Percentiles rank a stretch among this genome's conserved stretches.
Conservation (phyloP, 2,329 filamentous ascomycete species). For the Penicillium sp. region DNA sequence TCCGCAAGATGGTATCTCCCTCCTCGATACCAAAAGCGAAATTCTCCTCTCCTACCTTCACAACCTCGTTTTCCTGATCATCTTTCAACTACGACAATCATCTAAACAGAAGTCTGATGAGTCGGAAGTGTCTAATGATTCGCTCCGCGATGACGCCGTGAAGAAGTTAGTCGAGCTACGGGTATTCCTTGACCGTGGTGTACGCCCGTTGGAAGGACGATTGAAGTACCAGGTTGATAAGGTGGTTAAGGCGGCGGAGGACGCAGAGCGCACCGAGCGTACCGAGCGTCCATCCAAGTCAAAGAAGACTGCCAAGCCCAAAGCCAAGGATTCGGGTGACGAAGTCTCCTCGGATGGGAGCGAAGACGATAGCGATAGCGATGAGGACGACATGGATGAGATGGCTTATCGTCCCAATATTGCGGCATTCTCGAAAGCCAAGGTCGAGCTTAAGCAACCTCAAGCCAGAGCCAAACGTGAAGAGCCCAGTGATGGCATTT, state of each 20-base stretch:
- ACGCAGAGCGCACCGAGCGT: slow-evolving; percentile 36
- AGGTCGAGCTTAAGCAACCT: slow-evolving; percentile 34
- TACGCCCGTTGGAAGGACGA: slow-evolving; percentile 83
- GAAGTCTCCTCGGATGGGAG: slow-evolving; percentile 24
- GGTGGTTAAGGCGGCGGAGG: slow-evolving; percentile 80
- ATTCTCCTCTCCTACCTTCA: slow-evolving; percentile 95
- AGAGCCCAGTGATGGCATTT: slow-evolving; percentile 64
- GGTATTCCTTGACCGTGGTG: slow-evolving; percentile 90
- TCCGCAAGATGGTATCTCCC: slow-evolving; percentile 84
- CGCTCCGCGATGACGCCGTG: slow-evolving; percentile 67
- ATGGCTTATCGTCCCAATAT: slow-evolving; percentile 65
- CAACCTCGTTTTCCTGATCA: slow-evolving; percentile 83
- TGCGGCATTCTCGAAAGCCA: slow-evolving; percentile 43
- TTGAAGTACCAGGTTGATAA: slow-evolving; percentile 96
- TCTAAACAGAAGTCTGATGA: slow-evolving; percentile 32
- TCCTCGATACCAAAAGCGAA: slow-evolving; percentile 95
- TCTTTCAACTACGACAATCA: slow-evolving; percentile 70
- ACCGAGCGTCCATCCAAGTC: slow-evolving; percentile 26
- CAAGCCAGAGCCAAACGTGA: slow-evolving; percentile 30
- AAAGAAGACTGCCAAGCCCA: slow-evolving; percentile 30
- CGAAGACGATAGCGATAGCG: slow-evolving; percentile 28
- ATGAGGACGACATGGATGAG: slow-evolving; percentile 56
- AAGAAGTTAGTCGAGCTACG: slow-evolving; percentile 87
- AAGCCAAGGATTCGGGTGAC: slow-evolving; percentile 30
- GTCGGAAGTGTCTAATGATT: slow-evolving; percentile 30